Evolutionary conservation across 2,329 filamentous ascomycete species (phyloP).

Genomic region (Venturia aucupariae): DNA sequence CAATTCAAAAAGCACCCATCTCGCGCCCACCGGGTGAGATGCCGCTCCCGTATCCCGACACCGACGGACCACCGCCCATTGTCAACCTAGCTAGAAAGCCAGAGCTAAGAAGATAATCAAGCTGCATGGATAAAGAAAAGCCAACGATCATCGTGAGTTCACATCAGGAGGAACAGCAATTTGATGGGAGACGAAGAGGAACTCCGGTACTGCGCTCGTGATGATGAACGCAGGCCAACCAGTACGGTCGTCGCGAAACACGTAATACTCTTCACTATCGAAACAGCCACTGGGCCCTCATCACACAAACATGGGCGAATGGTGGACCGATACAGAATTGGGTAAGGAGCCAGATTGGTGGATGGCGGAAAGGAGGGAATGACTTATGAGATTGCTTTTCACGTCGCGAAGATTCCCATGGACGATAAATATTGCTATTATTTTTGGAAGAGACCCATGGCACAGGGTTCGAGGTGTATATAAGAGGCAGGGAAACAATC

Average conservation of each 20-base stretch:
- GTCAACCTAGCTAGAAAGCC: slow-evolving; percentile 86
- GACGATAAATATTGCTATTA: neutral
- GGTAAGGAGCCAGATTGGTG: neutral
- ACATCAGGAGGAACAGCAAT: neutral
- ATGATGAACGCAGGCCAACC: neutral
- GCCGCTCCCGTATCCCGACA: slow-evolving; percentile 66
- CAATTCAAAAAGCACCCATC: slow-evolving; percentile 16
- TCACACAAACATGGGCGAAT: neutral
- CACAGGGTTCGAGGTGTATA: neutral
- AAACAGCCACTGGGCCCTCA: neutral
- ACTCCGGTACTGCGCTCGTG: neutral
- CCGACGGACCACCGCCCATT: slow-evolving; percentile 69
- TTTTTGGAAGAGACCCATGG: neutral
- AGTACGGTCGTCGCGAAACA: neutral
- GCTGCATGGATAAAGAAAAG: neutral
- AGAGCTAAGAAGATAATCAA: slow-evolving; percentile 43
- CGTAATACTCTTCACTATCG: neutral
- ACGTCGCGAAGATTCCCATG: neutral
- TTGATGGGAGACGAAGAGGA: neutral
- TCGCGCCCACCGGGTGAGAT: slow-evolving; percentile 1
- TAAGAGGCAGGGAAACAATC: no score
- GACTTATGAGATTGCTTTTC: neutral
- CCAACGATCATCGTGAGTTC: no score
- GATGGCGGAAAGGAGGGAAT: neutral
- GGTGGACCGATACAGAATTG: no score